Conservation (phyloP, 164 flowering plant species). For the Stephania cephalantha region DNA sequence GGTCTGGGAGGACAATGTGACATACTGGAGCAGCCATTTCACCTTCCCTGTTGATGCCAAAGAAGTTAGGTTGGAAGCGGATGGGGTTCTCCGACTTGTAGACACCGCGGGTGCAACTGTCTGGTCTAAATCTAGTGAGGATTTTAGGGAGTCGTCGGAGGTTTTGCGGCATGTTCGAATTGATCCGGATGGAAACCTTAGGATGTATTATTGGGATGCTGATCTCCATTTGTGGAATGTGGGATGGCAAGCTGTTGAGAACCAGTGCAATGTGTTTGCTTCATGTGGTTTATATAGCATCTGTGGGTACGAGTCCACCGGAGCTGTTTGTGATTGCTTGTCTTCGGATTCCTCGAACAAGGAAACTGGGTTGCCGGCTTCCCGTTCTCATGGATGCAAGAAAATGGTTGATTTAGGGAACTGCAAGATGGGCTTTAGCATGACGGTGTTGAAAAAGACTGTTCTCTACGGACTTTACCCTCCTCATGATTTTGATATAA, state of each 20-base stretch:
- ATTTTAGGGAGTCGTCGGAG: conserved; percentile 35
- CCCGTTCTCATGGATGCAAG: conserved; percentile 29
- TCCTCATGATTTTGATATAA: conserved; percentile 37
- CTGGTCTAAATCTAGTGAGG: conserved; percentile 40
- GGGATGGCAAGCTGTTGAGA: conserved; percentile 51
- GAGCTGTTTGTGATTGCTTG: conserved; percentile 41
- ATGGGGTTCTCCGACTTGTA: conserved; percentile 35
- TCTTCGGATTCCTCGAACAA: conserved; percentile 21
- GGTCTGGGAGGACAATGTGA: conserved; percentile 49
- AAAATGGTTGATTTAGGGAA: conserved; percentile 46
- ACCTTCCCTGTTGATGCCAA: conserved; percentile 20
- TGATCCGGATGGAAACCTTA: conserved; percentile 52
- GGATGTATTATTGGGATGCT: conserved; percentile 49
- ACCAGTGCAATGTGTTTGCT: conserved; percentile 50
- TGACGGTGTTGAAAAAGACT: conserved; percentile 35
- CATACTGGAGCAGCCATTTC: conserved; percentile 44
- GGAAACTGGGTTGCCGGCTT: conserved; percentile 18
- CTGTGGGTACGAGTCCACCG: conserved; percentile 37
- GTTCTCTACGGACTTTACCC: conserved; percentile 53
- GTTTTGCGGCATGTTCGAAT: conserved; percentile 39
- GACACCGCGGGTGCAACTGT: conserved; percentile 23
- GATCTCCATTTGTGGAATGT: conserved; percentile 31
- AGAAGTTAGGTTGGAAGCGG: conserved; percentile 37
- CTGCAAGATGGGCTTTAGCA: conserved; percentile 40
- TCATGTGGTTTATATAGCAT: conserved; percentile 48